A percentile compares a stretch with the other conserved stretches of the same genome.
Conservation (phyloP, 2,329 filamentous ascomycete species). For the Trichoderma cornu-damae region DNA sequence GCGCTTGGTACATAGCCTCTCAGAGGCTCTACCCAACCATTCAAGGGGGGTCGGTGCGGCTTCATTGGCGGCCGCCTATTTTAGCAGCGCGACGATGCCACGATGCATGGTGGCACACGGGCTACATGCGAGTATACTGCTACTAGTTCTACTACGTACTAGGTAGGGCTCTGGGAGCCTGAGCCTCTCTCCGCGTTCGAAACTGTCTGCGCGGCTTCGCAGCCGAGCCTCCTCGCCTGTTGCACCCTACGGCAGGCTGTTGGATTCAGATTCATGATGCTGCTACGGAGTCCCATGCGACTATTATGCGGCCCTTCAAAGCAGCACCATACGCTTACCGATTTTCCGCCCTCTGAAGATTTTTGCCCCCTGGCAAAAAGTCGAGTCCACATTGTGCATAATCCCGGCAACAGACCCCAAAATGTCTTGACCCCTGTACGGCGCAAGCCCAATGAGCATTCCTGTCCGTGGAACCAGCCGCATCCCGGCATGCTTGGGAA, state of each 20-base stretch:
- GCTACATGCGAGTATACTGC: neutral
- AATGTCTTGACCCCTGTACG: neutral
- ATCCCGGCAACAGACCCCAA: neutral
- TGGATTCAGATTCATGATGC: neutral
- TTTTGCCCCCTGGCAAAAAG: neutral
- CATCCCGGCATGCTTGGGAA: constrained; percentile 15
- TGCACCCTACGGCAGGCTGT: neutral
- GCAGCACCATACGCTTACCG: neutral
- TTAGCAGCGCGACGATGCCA: constrained; percentile 4
- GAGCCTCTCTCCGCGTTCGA: constrained; percentile 1
- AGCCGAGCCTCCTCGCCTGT: neutral
- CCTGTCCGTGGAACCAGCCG: constrained; percentile 11
- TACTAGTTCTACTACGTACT: too few species aligned
- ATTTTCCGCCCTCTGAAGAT: neutral
- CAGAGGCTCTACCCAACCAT: constrained; percentile 14
- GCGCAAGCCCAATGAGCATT: neutral
- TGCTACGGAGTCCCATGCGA: too few species aligned
- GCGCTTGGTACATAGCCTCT: constrained; percentile 5
- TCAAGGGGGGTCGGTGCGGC: neutral
- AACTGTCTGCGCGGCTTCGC: neutral
- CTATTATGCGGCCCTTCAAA: neutral
- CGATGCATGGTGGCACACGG: neutral
- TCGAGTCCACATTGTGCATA: constrained; percentile 1
- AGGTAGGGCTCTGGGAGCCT: neutral
- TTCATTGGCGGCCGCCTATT: constrained; percentile 17